Evolutionary conservation across 2,329 filamentous ascomycete genomes (phyloP), one percentile per base, ranked within the genome.

Genomic region (Stagonosporopsis rhizophila): DNA sequence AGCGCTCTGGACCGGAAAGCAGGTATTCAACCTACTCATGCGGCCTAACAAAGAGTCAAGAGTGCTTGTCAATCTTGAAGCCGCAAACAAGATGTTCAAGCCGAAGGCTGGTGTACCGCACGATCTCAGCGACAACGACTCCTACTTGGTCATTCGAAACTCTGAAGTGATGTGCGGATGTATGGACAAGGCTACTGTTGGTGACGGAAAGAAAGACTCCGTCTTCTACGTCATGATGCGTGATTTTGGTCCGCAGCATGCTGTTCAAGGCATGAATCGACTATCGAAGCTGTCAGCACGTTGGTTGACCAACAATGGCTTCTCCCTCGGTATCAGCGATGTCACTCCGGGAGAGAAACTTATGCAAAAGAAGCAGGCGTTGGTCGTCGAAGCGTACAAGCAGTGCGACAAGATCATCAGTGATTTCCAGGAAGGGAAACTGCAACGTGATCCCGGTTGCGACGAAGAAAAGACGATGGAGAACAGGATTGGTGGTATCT

Each of bases 131-230:
- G 69, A 76, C 22, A 76, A 80, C 41, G 95, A 99, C 74, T 88
- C 89, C 7, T 98, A 91, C 85, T 82, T 99, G 9, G 92, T 96
- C 14, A 89, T 99, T 60, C 90, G 94, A 54, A 98, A 99, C 73
- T 98, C 94, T 0, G 93, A 97, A 74, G 88, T 98, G 59, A 96
- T 99, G 91, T 98, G 94, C 71, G 95, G 95, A 59, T 86, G 89
- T 57, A 97, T 98, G 92, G 95, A 99, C 80, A 99, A 99, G 78
- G 90, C 91, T 1, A 98, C 93, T 0, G 91, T 99, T n/a, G 95
- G 95, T 66, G 88, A 91, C 6, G 95, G 95, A 67, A 98, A 98
- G 81, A 99, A 99, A 73, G 94, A 96, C 74, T 97, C 93, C 0
- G 88, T 99, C 19, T 99, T 98, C 72, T 99, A 97, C 71, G 90